phyloP scores from a whole-genome alignment of 1,139 yeast species.

The Debaryomyces udenii region DNA sequence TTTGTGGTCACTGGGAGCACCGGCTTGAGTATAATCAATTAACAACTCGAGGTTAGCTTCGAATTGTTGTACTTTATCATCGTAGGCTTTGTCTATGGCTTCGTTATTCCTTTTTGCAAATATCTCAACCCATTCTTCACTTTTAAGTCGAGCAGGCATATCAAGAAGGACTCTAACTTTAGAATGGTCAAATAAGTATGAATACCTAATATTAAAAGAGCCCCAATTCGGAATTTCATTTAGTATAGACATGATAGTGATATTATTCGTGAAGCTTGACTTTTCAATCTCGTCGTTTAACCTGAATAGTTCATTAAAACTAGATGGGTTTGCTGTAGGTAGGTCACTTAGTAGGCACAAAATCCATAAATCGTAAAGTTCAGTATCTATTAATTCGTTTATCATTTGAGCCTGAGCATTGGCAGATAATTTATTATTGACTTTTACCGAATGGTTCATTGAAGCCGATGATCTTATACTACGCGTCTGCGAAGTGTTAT shows the following conservation, averaged over 20 bases:
- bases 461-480: conserved; percentile 25
- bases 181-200: conserved; percentile 22
- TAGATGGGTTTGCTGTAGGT: conserved; percentile 10
- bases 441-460: conserved; percentile 25
- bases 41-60: conserved; percentile 18
- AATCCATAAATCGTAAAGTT: conserved; percentile 46
- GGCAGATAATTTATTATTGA: conserved; percentile 18
- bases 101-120: conserved; percentile 5
- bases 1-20: conserved; percentile 9
- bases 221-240: conserved; percentile 32
- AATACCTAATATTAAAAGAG: conserved; percentile 27
- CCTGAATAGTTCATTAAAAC: conserved; percentile 22
- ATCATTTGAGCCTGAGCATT: conserved; percentile 24
- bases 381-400: conserved; percentile 37
- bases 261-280: conserved; percentile 21
- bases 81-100: conserved; percentile 17
- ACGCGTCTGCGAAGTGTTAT: conserved; percentile 21
- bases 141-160: not conserved
- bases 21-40: conserved; percentile 11
- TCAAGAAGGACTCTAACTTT: not conserved
- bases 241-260: conserved; percentile 14
- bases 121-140: not conserved
- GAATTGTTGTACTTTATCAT: conserved; percentile 19
- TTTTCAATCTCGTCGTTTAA: conserved; percentile 18
- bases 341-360: conserved; percentile 30